Percentiles rank a stretch among this genome's conserved stretches.
phyloP scores from a whole-genome alignment of 768 basidiomycete species.

The Leccinum uliginosum region DNA sequence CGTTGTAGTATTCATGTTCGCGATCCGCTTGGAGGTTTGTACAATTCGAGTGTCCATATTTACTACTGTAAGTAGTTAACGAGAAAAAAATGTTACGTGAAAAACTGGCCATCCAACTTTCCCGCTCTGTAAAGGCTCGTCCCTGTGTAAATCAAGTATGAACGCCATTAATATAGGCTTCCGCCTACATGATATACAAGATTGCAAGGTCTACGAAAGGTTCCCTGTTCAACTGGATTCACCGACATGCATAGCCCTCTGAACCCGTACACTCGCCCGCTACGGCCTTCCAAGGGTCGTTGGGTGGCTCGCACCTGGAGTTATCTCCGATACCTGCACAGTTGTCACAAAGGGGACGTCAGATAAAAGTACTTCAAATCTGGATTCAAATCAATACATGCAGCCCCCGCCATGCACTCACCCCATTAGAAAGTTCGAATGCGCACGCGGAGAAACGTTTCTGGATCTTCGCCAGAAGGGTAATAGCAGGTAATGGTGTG shows the following conservation, averaged over 20 bases:
- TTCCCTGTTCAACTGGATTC: background rate
- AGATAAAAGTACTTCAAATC: background rate
- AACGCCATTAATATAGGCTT: too few relatives aligned
- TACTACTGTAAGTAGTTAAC: too few relatives aligned
- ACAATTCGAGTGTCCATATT: too few relatives aligned
- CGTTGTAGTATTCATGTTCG: too few relatives aligned
- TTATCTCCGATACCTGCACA: slow-evolving; percentile 2
- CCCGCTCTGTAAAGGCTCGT: too few relatives aligned
- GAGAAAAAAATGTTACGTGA: too few relatives aligned
- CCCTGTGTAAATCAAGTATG: too few relatives aligned
- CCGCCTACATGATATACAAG: too few relatives aligned
- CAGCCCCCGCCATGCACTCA: background rate
- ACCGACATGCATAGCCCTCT: background rate
- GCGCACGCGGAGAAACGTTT: background rate
- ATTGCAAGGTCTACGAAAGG: background rate
- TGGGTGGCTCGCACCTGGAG: background rate
- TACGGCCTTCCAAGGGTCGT: slow-evolving; percentile 5
- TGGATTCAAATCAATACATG: background rate
- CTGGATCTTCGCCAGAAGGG: background rate
- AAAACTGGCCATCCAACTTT: too few relatives aligned
- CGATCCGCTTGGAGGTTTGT: too few relatives aligned
- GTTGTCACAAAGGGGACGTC: slow-evolving; percentile 1
- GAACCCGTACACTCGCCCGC: background rate
- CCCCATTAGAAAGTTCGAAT: background rate
- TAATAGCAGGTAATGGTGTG: background rate